Percentiles rank a stretch among this genome's conserved stretches.
phyloP scores from a whole-genome alignment of 768 basidiomycete genomes.

The Daedalea quercina region DNA sequence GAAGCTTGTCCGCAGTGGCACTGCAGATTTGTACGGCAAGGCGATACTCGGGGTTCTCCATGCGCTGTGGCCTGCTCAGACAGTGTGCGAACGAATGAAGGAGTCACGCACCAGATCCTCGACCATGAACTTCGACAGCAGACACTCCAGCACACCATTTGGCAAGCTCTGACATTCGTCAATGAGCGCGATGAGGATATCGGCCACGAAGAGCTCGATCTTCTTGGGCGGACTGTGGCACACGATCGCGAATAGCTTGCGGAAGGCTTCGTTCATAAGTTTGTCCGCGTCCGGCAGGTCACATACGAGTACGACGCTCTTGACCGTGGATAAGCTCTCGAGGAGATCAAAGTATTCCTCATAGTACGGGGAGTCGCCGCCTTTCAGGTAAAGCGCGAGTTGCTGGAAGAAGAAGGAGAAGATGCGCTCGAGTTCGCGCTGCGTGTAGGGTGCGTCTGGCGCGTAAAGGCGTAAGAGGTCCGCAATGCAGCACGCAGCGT shows the following conservation, averaged over 20 bases:
- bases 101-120: constrained; percentile 54
- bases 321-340: constrained; percentile 88
- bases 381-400: constrained; percentile 66
- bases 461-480: constrained; percentile 92
- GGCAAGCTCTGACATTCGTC: constrained; percentile 84
- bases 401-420: constrained; percentile 96
- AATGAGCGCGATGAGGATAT: constrained; percentile 83
- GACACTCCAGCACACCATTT: constrained; percentile 65
- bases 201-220: constrained; percentile 78
- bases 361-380: constrained; percentile 78
- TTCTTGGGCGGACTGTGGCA: constrained; percentile 72
- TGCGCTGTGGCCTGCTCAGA: constrained; percentile 33
- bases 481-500: constrained; percentile 88
- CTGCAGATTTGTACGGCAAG: constrained; percentile 86
- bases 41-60: constrained; percentile 72
- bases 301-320: constrained; percentile 89
- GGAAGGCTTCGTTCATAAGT: constrained; percentile 77
- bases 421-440: constrained; percentile 85
- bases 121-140: constrained; percentile 83
- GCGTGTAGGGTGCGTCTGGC: constrained; percentile 94
- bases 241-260: constrained; percentile 75
- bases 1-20: constrained; percentile 75
- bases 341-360: constrained; percentile 93
- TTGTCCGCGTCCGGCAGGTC: constrained; percentile 86
- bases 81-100: constrained; percentile 1